Conservation (phyloP, 306 rosid genomes). For the Fragaria vesca region DNA sequence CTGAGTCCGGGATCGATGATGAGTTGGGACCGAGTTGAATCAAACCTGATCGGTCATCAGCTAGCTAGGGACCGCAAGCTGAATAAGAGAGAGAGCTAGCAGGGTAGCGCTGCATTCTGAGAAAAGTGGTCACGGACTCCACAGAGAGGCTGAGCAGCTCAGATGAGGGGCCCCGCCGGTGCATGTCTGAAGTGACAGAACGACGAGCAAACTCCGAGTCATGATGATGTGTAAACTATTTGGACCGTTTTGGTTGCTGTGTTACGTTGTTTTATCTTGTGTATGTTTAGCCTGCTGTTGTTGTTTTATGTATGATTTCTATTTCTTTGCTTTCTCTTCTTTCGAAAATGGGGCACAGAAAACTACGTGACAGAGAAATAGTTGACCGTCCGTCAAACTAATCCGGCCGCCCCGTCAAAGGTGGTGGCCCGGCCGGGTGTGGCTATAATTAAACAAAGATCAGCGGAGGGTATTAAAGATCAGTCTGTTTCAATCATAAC, state of each 20-base stretch:
- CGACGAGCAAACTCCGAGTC: conserved; percentile 33
- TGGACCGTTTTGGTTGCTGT: background rate
- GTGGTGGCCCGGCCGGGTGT: background rate
- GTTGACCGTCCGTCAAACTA: conserved; percentile 38
- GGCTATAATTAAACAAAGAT: background rate
- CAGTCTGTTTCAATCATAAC: background rate
- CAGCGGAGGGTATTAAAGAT: background rate
- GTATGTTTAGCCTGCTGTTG: conserved; percentile 19
- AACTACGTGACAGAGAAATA: conserved; percentile 15
- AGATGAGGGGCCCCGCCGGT: conserved; percentile 32
- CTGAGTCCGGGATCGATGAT: background rate
- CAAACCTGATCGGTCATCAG: conserved; percentile 8
- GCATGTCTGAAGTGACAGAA: conserved; percentile 47
- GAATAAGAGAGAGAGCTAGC: background rate
- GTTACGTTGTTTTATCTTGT: conserved; percentile 20
- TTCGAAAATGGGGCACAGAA: conserved; percentile 6
- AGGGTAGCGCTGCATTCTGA: background rate
- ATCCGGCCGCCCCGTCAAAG: background rate
- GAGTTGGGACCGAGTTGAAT: conserved; percentile 22
- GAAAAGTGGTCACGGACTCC: background rate
- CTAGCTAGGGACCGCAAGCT: background rate
- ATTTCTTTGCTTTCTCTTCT: conserved; percentile 8
- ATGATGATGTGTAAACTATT: conserved; percentile 23
- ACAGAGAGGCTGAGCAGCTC: background rate
- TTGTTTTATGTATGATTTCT: background rate